A percentile compares a stretch with the other conserved stretches of the same genome.
These are phyloP conservation scores for Hypericum perforatum DNA, from an alignment of 345 rosid genomes.

Conservation along the genomic window DNA sequence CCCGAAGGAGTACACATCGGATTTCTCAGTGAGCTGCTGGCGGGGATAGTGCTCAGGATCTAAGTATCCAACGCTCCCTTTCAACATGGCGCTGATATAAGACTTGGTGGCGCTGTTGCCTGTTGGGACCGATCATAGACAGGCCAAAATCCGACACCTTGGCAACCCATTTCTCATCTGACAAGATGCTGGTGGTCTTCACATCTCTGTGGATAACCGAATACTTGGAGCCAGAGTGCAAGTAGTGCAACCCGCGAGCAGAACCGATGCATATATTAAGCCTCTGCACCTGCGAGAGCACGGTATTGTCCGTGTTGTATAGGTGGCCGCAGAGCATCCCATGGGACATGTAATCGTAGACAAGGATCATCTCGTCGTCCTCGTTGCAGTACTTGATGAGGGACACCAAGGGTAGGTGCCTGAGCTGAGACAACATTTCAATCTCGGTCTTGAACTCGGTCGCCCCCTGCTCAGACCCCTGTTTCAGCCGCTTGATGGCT, in stretches of 20 bases:
- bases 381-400: slow-evolving; percentile 38
- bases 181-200: slow-evolving; percentile 48
- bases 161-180: too few relatives aligned
- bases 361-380: slow-evolving; percentile 33
- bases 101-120: too few relatives aligned
- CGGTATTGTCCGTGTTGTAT: slow-evolving; percentile 13
- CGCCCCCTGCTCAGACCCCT: slow-evolving; percentile 30
- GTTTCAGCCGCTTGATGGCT: slow-evolving; percentile 33
- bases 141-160: slow-evolving; percentile 48
- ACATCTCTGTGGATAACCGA: slow-evolving; percentile 42
- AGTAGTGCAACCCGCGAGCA: slow-evolving; percentile 30
- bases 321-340: slow-evolving; percentile 30
- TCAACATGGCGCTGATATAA: too few relatives aligned
- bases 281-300: slow-evolving; percentile 31
- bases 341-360: slow-evolving; percentile 29
- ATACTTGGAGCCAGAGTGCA: slow-evolving; percentile 23
- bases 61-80: too few relatives aligned
- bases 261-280: slow-evolving; percentile 37
- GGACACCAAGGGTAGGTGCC: slow-evolving; percentile 29
- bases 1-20: slow-evolving; percentile 64
- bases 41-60: too few relatives aligned
- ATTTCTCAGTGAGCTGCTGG: slow-evolving; percentile 53
- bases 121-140: slow-evolving; percentile 32
- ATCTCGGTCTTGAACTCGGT: slow-evolving; percentile 37
- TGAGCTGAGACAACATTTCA: slow-evolving; percentile 30